Conservation (phyloP, 2,329 filamentous ascomycete species). For the Pseudocercospora musae region DNA sequence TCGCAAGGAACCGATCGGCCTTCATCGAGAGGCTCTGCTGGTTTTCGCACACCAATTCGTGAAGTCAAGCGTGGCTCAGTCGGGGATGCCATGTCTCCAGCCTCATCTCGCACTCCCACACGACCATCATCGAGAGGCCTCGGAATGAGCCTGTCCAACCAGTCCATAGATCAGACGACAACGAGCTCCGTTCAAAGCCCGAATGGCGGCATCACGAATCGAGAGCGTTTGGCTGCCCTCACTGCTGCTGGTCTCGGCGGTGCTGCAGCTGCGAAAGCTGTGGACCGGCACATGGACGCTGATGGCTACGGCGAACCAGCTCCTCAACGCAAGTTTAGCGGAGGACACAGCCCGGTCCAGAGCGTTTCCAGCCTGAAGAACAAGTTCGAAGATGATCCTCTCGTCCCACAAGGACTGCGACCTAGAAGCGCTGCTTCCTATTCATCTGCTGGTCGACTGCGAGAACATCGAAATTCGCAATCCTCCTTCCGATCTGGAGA, state of each 20-base stretch:
- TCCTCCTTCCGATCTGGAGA: conserved; percentile 59
- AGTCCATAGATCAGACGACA: neutral
- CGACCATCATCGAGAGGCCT: conserved; percentile 59
- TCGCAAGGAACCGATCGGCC: conserved; percentile 76
- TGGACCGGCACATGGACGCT: conserved; percentile 48
- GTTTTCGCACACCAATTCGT: conserved; percentile 54
- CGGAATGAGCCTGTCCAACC: conserved; percentile 58
- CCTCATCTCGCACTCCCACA: conserved; percentile 58
- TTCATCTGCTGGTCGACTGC: conserved; percentile 61
- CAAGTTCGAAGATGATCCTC: conserved; percentile 56
- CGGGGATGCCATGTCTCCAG: conserved; percentile 54
- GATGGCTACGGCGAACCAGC: conserved; percentile 31
- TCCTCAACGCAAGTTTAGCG: conserved; percentile 23
- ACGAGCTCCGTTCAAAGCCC: conserved; percentile 16
- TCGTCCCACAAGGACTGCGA: conserved; percentile 33
- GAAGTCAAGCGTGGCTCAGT: conserved; percentile 61
- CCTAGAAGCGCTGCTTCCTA: conserved; percentile 39
- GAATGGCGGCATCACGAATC: conserved; percentile 39
- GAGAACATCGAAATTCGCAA: conserved; percentile 50
- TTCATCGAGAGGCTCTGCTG: conserved; percentile 62
- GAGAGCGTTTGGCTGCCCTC: conserved; percentile 37
- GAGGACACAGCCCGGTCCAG: conserved; percentile 69
- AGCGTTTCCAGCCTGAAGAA: conserved; percentile 69
- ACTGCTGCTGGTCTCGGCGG: conserved; percentile 41
- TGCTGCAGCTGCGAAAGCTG: conserved; percentile 60